Evolutionary conservation across 805 yeast genomes (phyloP), one percentile per base, ranked within the genome.

Genomic region (Ascoidea asiatica): DNA sequence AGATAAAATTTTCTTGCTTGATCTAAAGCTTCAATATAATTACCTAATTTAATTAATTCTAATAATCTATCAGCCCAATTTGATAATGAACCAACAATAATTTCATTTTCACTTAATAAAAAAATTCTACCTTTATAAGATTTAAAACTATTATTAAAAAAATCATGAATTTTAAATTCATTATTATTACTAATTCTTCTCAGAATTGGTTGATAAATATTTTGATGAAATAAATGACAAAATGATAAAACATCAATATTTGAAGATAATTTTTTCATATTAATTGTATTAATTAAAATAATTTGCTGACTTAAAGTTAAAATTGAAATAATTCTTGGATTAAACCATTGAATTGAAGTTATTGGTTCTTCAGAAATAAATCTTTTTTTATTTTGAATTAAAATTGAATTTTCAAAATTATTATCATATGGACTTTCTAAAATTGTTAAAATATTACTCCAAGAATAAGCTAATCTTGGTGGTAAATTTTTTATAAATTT

Each of bases 1-100:
- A 54, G 49, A 42, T 74, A 85, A 54, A 72, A 82, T 5, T 60
- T 58, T 40, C 71, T 63, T 0, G 83, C 80, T 15, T 70, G 62
- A 2, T 63, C 58, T n/a, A 85, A 64, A 0, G 94, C 89, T 2
- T 58, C 62, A 5, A 72, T 57, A 44, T 77, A 80, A 19, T 70
- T 57, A 1, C 72, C 75, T 1, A 60, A 51, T 8, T 72, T 63
- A 41, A 86, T 63, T 11, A 73, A 54, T 5, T 60, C 64, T 46
- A 73, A 57, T 1, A 84, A 57, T 21, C 67, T 63, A 50, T 82
- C 89, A 0, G 81, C 85, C 95, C 88, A 86, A 51, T 71, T 77
- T 2, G 77, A 64, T 15, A 77, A 59, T 20, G 75, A 65, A 0
- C 89, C 95, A 2, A 79, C 67, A 5, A 62, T 62, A 39, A 77